phyloP scores from a whole-genome alignment of 352 stramenopile genomes.

The Globisporangium orthogonon region DNA sequence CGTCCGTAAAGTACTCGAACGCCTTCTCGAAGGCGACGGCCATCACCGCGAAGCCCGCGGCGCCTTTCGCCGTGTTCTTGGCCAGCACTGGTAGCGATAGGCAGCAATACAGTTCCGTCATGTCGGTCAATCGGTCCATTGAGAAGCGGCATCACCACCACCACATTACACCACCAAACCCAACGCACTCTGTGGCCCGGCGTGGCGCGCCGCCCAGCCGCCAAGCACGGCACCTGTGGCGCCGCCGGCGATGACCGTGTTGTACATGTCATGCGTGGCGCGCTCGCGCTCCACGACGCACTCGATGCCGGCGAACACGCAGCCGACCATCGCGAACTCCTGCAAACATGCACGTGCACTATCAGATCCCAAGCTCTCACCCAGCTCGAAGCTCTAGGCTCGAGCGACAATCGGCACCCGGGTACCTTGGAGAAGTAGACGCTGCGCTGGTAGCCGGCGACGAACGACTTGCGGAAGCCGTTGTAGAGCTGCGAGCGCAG shows the following conservation, averaged over 20 bases:
- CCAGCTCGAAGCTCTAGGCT: too few relatives aligned
- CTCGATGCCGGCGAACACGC: slow-evolving; percentile 76
- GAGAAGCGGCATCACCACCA: background rate
- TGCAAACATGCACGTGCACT: slow-evolving; percentile 11
- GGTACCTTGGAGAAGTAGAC: slow-evolving; percentile 81
- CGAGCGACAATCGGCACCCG: background rate
- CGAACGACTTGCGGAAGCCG: slow-evolving; percentile 79
- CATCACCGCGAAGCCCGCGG: slow-evolving; percentile 74
- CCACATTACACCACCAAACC: background rate
- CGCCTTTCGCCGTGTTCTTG: slow-evolving; percentile 69
- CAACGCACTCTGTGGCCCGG: slow-evolving; percentile 49
- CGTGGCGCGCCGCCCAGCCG: slow-evolving; percentile 58
- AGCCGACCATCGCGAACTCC: slow-evolving; percentile 81
- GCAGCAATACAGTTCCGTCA: background rate
- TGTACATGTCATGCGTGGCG: slow-evolving; percentile 67
- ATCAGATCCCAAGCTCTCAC: background rate
- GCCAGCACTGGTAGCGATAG: slow-evolving; percentile 35
- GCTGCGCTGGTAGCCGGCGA: slow-evolving; percentile 70
- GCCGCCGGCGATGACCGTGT: slow-evolving; percentile 67
- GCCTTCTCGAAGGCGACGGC: slow-evolving; percentile 83
- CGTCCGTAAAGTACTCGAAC: slow-evolving; percentile 52
- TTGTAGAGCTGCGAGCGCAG: slow-evolving; percentile 53
- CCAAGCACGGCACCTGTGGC: slow-evolving; percentile 60
- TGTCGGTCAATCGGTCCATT: background rate
- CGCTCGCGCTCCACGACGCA: slow-evolving; percentile 83